Base-by-base conservation (phyloP, 2,329 filamentous ascomycete species). In the Phialocephala sp. region DNA sequence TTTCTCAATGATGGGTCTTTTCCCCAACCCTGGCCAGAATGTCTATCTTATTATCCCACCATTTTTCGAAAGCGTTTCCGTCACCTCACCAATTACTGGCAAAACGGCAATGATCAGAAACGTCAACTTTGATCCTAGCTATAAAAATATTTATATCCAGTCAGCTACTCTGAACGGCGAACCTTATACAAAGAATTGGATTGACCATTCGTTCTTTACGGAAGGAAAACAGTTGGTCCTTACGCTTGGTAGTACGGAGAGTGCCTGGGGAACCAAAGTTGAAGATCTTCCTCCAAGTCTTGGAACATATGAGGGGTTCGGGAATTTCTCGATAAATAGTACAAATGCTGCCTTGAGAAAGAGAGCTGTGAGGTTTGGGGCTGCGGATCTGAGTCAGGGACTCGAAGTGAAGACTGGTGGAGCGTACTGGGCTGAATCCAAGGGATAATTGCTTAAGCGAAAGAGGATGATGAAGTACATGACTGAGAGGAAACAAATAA, bases 21-120 rank as follows among this genome's bases (percentile, higher is more conserved):
- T 89, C 74, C 90, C 90, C 0, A 89, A 90, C 60, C 84, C 88
- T 0, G 89, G 89, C 0, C 89, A 91, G 72, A 79, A 91, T 68
- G 87, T 91, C 0, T 91, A 91, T 68, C 82, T 92, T 24, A 89
- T 92, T 68, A 90, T 80, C 0, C 85, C 89, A 0, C 89, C 90
- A 0, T 92, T 85, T 71, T 92, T 92, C 70, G 80, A 85, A 71
- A 80, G 80, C 43, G 81, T 91, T 1, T 84, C 82, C 41, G 81
- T 91, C 63, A 86, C 79, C 5, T 84, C 85, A 59, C 82, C 82
- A 0, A 72, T 84, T 4, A 91, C 87, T 0, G 83, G 84, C 2
- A 87, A 85, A 58, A 86, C 84, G 2, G 87, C 89, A 0, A 86
- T 80, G 0, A 81, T 91, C 4, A 79, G 82, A 20, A 88, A 85